Percentiles rank a stretch among this genome's conserved stretches.
Evolutionary conservation across 257 asterid species (phyloP).

Genomic region (Plantago ovata): DNA sequence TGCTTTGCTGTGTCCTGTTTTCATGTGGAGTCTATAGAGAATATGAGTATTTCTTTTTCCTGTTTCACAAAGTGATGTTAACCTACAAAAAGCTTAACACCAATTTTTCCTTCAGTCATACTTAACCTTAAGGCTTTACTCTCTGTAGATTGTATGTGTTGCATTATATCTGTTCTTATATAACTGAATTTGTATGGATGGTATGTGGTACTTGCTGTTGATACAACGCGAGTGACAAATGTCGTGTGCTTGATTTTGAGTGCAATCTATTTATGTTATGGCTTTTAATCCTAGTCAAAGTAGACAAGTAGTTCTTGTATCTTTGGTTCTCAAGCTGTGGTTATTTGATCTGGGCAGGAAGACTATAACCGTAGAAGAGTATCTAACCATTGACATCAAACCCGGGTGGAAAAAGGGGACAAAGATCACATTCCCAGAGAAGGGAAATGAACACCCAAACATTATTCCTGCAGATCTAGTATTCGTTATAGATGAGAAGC

Average conservation of each 20-base stretch:
- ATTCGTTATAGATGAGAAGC: constrained; percentile 82
- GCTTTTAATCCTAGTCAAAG: neutral
- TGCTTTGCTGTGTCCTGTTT: no score
- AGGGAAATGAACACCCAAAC: constrained; percentile 81
- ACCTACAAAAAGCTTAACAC: no score
- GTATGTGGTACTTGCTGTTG: no score
- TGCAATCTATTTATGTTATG: neutral
- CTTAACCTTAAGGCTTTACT: no score
- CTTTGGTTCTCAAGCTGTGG: neutral
- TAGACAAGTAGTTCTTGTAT: neutral
- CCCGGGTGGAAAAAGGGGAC: constrained; percentile 98
- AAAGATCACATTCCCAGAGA: constrained; percentile 90
- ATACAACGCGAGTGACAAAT: no score
- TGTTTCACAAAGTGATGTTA: no score
- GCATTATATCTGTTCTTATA: no score
- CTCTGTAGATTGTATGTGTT: no score
- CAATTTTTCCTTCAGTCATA: no score
- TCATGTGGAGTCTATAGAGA: no score
- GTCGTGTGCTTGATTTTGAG: neutral
- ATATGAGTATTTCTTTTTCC: no score
- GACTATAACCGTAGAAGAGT: constrained; percentile 67
- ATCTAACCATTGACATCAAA: constrained; percentile 62
- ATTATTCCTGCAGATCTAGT: constrained; percentile 67
- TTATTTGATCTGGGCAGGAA: constrained; percentile 43
- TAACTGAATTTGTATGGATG: no score